Evolutionary conservation across 1,139 yeast species (phyloP).

Genomic region (Hanseniaspora uvarum): DNA sequence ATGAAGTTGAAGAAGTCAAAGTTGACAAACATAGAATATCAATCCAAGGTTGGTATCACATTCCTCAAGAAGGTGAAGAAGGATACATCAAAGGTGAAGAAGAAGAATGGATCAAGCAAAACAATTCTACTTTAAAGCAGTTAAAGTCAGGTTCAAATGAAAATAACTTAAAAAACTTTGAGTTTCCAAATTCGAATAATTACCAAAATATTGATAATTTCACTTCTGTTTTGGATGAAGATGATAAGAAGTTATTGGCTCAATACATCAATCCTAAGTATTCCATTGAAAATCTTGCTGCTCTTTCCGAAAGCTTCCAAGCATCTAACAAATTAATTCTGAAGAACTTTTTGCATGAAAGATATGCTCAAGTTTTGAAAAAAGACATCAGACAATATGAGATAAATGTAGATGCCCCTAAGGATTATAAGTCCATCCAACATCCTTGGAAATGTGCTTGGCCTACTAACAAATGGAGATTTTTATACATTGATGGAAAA

Average conservation of each 20-base stretch:
- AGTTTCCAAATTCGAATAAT: slow-evolving; percentile 51
- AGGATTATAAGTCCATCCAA: slow-evolving; percentile 43
- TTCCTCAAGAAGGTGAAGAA: slow-evolving; percentile 84
- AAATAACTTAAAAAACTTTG: slow-evolving; percentile 66
- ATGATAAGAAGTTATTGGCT: slow-evolving; percentile 41
- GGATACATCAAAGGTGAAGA: slow-evolving; percentile 76
- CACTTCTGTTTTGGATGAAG: slow-evolving; percentile 27
- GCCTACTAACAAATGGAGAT: slow-evolving; percentile 91
- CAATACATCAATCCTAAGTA: slow-evolving; percentile 50
- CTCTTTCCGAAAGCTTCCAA: slow-evolving; percentile 44
- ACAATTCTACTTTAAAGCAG: slow-evolving; percentile 69
- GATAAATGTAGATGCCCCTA: slow-evolving; percentile 53
- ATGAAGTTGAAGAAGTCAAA: slow-evolving; percentile 93
- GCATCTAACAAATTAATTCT: slow-evolving; percentile 58
- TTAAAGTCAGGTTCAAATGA: slow-evolving; percentile 41
- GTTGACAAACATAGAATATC: slow-evolving; percentile 82
- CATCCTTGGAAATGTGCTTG: slow-evolving; percentile 84
- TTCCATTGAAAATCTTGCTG: slow-evolving; percentile 37
- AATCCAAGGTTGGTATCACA: slow-evolving; percentile 98
- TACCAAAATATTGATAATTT: slow-evolving; percentile 27
- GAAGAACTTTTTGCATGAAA: slow-evolving; percentile 48
- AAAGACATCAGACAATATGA: slow-evolving; percentile 44
- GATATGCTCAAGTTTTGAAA: slow-evolving; percentile 42
- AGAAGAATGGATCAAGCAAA: slow-evolving; percentile 51
- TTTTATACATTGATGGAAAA: slow-evolving; percentile 70